Evolutionary conservation across 805 yeast genomes (phyloP).

Genomic region (Lipomyces anomalus): DNA sequence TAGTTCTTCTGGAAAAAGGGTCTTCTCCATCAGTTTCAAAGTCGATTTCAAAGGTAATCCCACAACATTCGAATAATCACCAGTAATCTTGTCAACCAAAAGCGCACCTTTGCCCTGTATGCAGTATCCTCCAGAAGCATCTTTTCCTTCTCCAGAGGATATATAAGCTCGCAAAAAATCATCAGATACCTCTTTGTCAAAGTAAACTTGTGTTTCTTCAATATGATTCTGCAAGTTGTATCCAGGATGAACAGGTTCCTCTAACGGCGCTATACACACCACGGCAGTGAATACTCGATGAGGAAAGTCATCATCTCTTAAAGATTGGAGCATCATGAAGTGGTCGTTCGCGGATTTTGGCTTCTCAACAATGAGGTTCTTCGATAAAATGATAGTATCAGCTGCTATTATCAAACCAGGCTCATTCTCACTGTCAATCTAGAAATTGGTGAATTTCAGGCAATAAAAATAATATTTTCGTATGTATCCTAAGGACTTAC

Average conservation of each 20-base stretch:
- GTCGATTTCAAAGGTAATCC: constrained; percentile 74
- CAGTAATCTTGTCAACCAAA: constrained; percentile 56
- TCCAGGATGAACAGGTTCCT: constrained; percentile 40
- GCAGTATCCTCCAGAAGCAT: constrained; percentile 90
- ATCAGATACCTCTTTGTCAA: constrained; percentile 42
- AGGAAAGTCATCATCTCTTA: constrained; percentile 43
- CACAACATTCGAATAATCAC: constrained; percentile 81
- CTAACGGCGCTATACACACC: constrained; percentile 41
- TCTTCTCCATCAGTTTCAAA: constrained; percentile 40
- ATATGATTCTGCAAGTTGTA: constrained; percentile 36
- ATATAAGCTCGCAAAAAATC: constrained; percentile 60
- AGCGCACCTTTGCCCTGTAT: constrained; percentile 65
- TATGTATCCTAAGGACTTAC: constrained; percentile 13
- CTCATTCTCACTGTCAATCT: constrained; percentile 33
- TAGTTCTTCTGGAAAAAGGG: constrained; percentile 27
- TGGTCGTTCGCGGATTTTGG: constrained; percentile 56
- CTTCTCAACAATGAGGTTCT: constrained; percentile 66
- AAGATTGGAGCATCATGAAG: constrained; percentile 43
- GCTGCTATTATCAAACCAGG: constrained; percentile 48
- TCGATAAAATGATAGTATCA: constrained; percentile 67
- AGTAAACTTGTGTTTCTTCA: constrained; percentile 41
- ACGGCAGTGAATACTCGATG: constrained; percentile 53
- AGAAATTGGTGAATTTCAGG: too few species aligned
- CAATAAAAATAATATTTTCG: not conserved
- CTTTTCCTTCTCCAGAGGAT: constrained; percentile 62